Evolutionary conservation across 768 basidiomycete genomes (phyloP).

Genomic region (Gloeophyllum trabeum): DNA sequence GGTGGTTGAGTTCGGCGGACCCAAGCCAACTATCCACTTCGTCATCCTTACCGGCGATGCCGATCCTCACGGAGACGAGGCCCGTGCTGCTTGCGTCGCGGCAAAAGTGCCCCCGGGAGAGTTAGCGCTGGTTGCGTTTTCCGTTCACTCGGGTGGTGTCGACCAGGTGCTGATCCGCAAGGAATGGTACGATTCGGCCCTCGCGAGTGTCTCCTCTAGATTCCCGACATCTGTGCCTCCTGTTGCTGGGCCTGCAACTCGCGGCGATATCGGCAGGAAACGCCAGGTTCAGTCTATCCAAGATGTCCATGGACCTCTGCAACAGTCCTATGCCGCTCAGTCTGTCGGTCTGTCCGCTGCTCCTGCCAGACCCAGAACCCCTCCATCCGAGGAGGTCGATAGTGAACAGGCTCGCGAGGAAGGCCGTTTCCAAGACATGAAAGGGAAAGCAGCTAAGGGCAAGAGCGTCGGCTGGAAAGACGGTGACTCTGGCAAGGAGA

Average conservation of each 20-base stretch:
- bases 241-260: constrained; percentile 10
- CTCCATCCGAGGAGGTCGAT: constrained; percentile 68
- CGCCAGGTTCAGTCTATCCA: constrained; percentile 10
- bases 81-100: constrained; percentile 73
- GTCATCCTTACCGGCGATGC: constrained; percentile 80
- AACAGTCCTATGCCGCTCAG: not conserved
- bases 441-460: constrained; percentile 35
- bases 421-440: constrained; percentile 34
- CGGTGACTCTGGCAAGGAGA: constrained; percentile 26
- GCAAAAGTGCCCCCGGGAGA: constrained; percentile 71
- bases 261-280: constrained; percentile 4
- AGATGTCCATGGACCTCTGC: constrained; percentile 2
- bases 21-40: constrained; percentile 82
- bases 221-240: constrained; percentile 38
- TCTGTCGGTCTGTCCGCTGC: constrained; percentile 14
- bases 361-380: constrained; percentile 48
- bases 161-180: constrained; percentile 80
- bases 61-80: constrained; percentile 74
- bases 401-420: constrained; percentile 55
- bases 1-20: constrained; percentile 71
- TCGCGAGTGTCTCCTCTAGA: constrained; percentile 43
- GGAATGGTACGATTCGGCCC: constrained; percentile 75
- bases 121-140: constrained; percentile 75
- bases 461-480: constrained; percentile 58
- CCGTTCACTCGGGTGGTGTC: constrained; percentile 82